Base-by-base conservation (phyloP, 1,284 basidiomycete species). In the Pulveroboletus sp. region DNA sequence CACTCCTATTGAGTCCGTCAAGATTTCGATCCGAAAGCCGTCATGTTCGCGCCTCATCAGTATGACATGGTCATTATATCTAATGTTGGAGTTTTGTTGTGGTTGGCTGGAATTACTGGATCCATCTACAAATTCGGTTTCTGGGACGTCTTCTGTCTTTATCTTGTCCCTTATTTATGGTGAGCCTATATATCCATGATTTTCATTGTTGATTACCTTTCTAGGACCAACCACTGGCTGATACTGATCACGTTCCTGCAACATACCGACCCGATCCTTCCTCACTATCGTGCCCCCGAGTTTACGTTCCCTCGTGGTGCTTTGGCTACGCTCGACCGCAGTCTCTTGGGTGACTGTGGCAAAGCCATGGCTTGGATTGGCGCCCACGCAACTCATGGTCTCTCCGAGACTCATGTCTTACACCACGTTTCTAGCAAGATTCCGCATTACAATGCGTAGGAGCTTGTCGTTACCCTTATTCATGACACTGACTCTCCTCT, bases 221-320 rank as follows among this genome's bases (percentile, higher is more conserved):
- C 51, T 46, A 84, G 80, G 84, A 78, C 89, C 46, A 91, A 92
- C 78, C 89, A 92, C 81, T 96, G 93, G 92, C 82, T 96, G 53
- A 91, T 96, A 58, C 72, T 92, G 64, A 94, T 96, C 78, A 95
- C 93, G 31, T 96, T 92, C 88, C 83, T 98, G 59, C 97, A 98
- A 78, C 97, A 98, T 82, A 98, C 96, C 66, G 96, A 98, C 78
- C 93, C 95, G 22, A 73, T 91, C 43, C 82, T 98, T 29, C 95
- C 96, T 52, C 96, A 99, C 78, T 99, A 98, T 83, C 91, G 92
- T 64, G 86, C 89, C 26, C 76, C 87, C 45, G 86, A 91, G 68
- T 98, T 96, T 82, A 97, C 89, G 46, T 99, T 99, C 83, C 81
- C 91, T 52, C 94, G 96, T 67, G 96, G 96, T 60, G 96, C 96